Percentiles rank a stretch among this genome's conserved stretches.
phyloP scores from a whole-genome alignment of 768 basidiomycete species.

The Rhizopogon vesiculosus region DNA sequence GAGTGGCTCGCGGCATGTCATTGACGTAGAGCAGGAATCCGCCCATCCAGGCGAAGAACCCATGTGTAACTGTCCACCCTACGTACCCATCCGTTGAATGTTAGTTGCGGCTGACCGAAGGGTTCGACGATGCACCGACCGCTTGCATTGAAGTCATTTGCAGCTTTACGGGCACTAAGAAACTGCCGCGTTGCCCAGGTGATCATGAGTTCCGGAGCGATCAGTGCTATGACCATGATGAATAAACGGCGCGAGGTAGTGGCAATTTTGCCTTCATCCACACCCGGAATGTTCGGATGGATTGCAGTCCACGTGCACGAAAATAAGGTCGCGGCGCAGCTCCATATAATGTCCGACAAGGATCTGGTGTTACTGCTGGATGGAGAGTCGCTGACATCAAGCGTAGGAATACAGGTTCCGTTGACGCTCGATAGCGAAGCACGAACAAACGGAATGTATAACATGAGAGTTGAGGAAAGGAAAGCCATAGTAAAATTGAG shows the following conservation, averaged over 20 bases:
- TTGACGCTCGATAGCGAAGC: neutral
- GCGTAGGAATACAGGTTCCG: neutral
- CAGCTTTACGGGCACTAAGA: conserved; percentile 8
- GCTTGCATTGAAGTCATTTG: neutral
- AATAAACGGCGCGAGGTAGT: conserved; percentile 3
- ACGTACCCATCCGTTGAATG: neutral
- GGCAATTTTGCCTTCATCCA: conserved; percentile 2
- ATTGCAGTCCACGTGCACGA: conserved; percentile 26
- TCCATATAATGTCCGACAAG: conserved; percentile 15
- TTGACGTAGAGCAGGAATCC: conserved; percentile 13
- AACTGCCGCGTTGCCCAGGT: conserved; percentile 24
- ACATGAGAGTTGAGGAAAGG: neutral
- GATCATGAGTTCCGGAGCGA: conserved; percentile 25
- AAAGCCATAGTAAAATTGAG: neutral
- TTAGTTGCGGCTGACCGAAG: neutral
- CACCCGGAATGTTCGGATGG: conserved; percentile 24
- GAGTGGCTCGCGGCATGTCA: neutral
- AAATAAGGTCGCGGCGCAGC: conserved; percentile 25
- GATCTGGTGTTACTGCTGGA: conserved; percentile 3
- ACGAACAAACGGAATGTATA: neutral
- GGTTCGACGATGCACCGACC: neutral
- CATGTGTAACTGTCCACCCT: conserved; percentile 10
- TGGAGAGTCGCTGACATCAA: neutral
- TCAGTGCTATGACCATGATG: conserved; percentile 16
- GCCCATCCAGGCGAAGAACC: conserved; percentile 16